Evolutionary conservation across 768 basidiomycete species (phyloP), one percentile per base, ranked within the genome.

Genomic region (Hydnomerulius pinastri): DNA sequence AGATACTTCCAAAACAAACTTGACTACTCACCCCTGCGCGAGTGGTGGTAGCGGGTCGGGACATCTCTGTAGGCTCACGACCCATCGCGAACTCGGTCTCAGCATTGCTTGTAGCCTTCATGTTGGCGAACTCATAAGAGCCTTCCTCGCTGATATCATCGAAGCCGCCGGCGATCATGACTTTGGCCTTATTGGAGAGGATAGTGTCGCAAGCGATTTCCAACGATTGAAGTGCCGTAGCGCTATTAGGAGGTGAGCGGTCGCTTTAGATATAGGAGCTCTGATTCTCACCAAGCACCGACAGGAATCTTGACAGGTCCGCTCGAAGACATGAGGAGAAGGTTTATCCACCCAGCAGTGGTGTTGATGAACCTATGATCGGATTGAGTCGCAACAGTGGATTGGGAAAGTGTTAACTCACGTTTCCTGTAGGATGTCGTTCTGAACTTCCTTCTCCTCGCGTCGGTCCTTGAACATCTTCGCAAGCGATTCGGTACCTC

Each of bases 381-480:
- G 30, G 37, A 3, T 23, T 62, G 30, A 65, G 32, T 36, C 7
- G 20, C 32, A 52, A 46, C 35, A 20, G 44, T 24, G 17, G 21
- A 35, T 25, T 35, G 13, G 30, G 36, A 35, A 23, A 36, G 13
- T 24, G 11, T 25, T 2, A 1, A 79, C 91, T 65, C 60, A 93
- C 90, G 97, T 98, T 71, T 99, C 97, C 70, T 98, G 97, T 36
- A 99, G 77, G 56, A 99, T 90, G 63, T 99, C 97, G 63, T 95
- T 98, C 73, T 98, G 97, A 1, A 98, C 94, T 29, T 98, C 94
- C 69, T 90, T 91, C 76, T 98, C 97, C 64, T 98, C 96, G 33
- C 94, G 89, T 55, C 97, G 88, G 67, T 99, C 97, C 71, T 92
- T 97, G 82, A 99, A 99, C 97, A 99, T 99, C 72, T 90, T 86